Base-by-base conservation (phyloP, 805 yeast species). In the Yarrowia sp. region DNA sequence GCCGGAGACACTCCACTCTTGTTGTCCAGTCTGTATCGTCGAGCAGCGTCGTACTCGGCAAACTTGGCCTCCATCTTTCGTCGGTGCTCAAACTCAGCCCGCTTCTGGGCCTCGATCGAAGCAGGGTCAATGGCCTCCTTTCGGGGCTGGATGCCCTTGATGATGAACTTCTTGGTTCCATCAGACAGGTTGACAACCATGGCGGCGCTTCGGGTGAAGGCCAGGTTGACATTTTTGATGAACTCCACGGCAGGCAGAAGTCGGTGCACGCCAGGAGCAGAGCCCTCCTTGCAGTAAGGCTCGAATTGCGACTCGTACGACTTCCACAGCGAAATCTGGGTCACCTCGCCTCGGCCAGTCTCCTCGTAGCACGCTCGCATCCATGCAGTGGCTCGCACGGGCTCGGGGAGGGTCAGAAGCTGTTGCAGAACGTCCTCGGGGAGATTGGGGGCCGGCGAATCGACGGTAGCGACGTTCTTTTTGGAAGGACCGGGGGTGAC, bases 291-390 rank as follows among this genome's bases (percentile, higher is more conserved):
- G 3, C 77, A 77, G 61, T 81, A 82, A 61, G 80, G 81, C 64
- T 87, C 87, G 69, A 94, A 94, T 71, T 88, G 94, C 13, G 84
- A 77, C 72, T 94, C 98, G 75, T 94, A 94, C 0, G 96, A 84
- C 72, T 91, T 90, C 99, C 99, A 94, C 44, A 94, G 80, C 18
- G 96, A 88, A 24, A 94, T 92, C 75, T 94, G 99, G 0, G 97
- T 91, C 10, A 92, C 97, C 70, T 91, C 97, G 4, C 93, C 90
- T 8, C 80, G 84, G 10, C 81, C 77, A 46, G 79, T 83, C 4
- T 96, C 90, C 68, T 86, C 91, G 74, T 91, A 94, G 66, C 93
- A 87, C 67, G 96, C 86, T 67, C 97, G 83, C 79, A 94, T 85
- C 98, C 98, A 94, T 29, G 90, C 81, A 5, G 96, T 89, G 0